These are phyloP conservation scores for Myriosclerotinia duriaeana DNA, from an alignment of 2,329 filamentous ascomycete genomes.

Conservation along the genomic window DNA sequence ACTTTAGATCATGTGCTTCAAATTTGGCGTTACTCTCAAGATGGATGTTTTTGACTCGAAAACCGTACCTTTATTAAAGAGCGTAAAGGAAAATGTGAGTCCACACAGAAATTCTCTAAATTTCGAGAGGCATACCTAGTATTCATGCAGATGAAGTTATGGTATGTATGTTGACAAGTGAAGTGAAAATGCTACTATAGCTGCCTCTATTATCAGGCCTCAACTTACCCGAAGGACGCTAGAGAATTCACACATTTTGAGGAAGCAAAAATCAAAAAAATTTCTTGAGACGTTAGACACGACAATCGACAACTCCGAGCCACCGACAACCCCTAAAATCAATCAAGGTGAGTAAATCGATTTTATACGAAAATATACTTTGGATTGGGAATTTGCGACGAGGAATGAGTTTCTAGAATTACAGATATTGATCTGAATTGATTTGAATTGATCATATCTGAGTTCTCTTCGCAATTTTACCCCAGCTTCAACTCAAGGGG, in stretches of 20 bases:
- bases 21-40: no score
- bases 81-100: no score
- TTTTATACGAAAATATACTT: neutral
- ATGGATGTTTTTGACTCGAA: no score
- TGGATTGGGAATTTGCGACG: neutral
- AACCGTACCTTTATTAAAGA: no score
- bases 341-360: conserved; percentile 21
- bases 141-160: neutral
- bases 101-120: no score
- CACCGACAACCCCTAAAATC: conserved; percentile 20
- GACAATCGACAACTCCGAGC: conserved; percentile 24
- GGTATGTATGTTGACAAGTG: neutral
- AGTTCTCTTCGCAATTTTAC: neutral
- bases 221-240: conserved; percentile 16
- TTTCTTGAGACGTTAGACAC: conserved; percentile 16
- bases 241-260: conserved; percentile 6
- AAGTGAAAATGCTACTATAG: neutral
- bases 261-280: conserved; percentile 18
- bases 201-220: neutral
- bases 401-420: conserved; percentile 5
- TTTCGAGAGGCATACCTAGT: no score
- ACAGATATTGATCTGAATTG: conserved; percentile 1
- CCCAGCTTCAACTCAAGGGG: neutral
- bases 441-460: neutral
- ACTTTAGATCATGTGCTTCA: no score